These are phyloP conservation scores for Hondaea fermentalgiana DNA, from an alignment of 108 stramenopile species.

Conservation along the genomic window DNA sequence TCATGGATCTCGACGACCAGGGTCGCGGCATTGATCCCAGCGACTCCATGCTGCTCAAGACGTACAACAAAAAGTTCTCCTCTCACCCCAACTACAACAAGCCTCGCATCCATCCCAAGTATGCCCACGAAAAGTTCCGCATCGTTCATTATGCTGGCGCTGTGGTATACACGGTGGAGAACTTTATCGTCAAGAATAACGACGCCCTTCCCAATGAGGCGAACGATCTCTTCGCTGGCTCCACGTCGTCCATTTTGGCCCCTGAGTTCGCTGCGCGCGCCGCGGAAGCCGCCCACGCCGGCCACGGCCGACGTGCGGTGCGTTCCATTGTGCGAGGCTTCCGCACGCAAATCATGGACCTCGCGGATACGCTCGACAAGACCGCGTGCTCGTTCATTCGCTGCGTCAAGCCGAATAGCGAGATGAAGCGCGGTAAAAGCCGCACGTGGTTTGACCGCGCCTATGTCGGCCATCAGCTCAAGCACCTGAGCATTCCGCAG, in stretches of 20 bases:
- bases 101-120: conserved; percentile 37
- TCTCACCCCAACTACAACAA: conserved; percentile 51
- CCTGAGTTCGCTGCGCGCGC: conserved; percentile 48
- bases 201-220: conserved; percentile 86
- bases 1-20: conserved; percentile 45
- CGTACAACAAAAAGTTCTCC: conserved; percentile 45
- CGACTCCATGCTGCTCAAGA: not conserved
- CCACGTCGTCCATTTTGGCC: conserved; percentile 63
- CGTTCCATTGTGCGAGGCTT: not conserved
- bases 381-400: conserved; percentile 27
- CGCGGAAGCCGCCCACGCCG: not conserved
- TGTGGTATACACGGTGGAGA: conserved; percentile 84
- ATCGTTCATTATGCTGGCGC: conserved; percentile 88
- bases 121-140: conserved; percentile 65
- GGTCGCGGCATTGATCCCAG: not conserved
- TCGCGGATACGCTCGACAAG: not conserved
- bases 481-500: conserved; percentile 43
- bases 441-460: conserved; percentile 27
- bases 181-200: conserved; percentile 95
- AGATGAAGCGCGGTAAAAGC: conserved; percentile 28
- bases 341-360: not conserved
- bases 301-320: not conserved
- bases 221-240: conserved; percentile 71
- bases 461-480: conserved; percentile 41
- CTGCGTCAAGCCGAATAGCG: conserved; percentile 47